phyloP scores from a whole-genome alignment of 345 rosid genomes.

The Corchorus capsularis region DNA sequence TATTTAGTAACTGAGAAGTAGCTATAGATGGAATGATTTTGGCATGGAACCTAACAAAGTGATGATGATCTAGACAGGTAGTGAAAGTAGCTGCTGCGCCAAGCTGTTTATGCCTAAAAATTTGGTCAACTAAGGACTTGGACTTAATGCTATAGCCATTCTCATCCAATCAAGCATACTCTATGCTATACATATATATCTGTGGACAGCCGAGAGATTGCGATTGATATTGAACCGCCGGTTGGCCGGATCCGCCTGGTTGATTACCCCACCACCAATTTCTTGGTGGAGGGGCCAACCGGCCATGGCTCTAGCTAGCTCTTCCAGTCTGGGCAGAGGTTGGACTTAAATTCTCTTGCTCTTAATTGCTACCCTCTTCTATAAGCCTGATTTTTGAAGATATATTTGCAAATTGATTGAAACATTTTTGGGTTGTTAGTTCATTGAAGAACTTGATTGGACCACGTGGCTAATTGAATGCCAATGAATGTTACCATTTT shows the following conservation, averaged over 20 bases:
- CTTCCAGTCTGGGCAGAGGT: not conserved
- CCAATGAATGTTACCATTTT: not conserved
- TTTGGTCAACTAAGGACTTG: not conserved
- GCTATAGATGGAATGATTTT: not conserved
- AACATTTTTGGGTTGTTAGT: not conserved
- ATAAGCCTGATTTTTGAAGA: not conserved
- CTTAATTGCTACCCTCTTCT: not conserved
- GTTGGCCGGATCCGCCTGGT: constrained; percentile 1
- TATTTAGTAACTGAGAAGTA: not conserved
- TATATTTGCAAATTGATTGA: not conserved
- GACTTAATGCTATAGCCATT: not conserved
- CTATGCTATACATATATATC: not conserved
- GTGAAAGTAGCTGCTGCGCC: too few relatives aligned
- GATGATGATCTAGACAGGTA: not conserved
- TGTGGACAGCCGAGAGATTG: constrained; percentile 12
- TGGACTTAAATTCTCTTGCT: not conserved
- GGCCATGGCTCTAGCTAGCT: not conserved
- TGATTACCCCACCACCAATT: constrained; percentile 1
- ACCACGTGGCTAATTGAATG: not conserved
- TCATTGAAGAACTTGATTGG: not conserved
- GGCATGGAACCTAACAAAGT: not conserved
- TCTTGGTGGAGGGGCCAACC: not conserved
- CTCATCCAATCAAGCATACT: not conserved
- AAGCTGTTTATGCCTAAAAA: not conserved
- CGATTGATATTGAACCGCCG: not conserved